Evolutionary conservation across 2,329 filamentous ascomycete genomes (phyloP).

Genomic region (Fusarium sp.): DNA sequence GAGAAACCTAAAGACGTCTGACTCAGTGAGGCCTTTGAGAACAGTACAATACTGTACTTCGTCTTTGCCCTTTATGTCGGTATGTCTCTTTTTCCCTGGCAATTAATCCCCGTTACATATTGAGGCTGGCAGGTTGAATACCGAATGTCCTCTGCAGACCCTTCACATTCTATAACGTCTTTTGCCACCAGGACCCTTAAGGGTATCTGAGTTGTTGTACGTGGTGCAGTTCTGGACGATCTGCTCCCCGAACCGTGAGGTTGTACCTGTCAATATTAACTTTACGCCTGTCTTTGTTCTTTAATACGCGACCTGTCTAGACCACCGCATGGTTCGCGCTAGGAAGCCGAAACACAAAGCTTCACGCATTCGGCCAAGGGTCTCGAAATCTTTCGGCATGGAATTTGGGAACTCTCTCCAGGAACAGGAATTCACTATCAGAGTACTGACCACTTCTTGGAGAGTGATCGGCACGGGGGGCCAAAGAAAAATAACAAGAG

Average conservation of each 20-base stretch:
- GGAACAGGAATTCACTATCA: slow-evolving; percentile 14
- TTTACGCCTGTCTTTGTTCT: slow-evolving; percentile 12
- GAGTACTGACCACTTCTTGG: slow-evolving; percentile 17
- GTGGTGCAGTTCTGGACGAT: slow-evolving; percentile 11
- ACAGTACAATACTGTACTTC: neutral
- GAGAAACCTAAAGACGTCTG: slow-evolving; percentile 19
- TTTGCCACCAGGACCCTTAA: slow-evolving; percentile 25
- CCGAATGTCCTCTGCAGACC: slow-evolving; percentile 24
- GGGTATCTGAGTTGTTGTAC: slow-evolving; percentile 9
- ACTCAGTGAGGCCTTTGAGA: slow-evolving; percentile 4
- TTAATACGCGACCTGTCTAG: slow-evolving; percentile 23
- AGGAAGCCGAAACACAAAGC: slow-evolving; percentile 16
- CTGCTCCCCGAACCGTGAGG: slow-evolving; percentile 4
- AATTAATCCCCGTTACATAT: slow-evolving; percentile 12
- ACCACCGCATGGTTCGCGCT: slow-evolving; percentile 31
- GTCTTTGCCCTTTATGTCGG: slow-evolving; percentile 14
- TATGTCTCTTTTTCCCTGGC: slow-evolving; percentile 12
- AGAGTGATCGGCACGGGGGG: slow-evolving; percentile 38
- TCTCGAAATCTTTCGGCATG: slow-evolving; percentile 20
- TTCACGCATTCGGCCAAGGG: slow-evolving; percentile 15
- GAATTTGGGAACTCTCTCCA: slow-evolving; percentile 17
- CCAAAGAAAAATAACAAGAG: slow-evolving; percentile 4
- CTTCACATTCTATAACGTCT: slow-evolving; percentile 17
- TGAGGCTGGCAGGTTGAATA: slow-evolving; percentile 24
- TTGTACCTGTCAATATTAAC: neutral